Evolutionary conservation across 2,329 filamentous ascomycete genomes (phyloP).

Genomic region (Sporothrix sp.): DNA sequence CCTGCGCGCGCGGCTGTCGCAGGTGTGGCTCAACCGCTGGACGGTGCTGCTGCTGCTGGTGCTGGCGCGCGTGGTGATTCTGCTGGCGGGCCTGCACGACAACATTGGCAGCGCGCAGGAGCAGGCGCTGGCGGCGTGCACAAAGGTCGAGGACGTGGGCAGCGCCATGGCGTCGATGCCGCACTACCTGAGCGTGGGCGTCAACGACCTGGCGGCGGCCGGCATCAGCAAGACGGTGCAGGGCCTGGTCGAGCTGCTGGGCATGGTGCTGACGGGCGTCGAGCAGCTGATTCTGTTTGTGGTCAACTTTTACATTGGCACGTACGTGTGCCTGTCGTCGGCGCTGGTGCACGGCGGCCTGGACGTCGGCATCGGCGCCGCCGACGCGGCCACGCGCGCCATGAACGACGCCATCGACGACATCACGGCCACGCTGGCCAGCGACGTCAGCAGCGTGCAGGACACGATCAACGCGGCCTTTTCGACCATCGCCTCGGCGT

Average conservation of each 20-base stretch:
- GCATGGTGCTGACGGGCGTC: constrained; percentile 70
- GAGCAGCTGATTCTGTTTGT: constrained; percentile 84
- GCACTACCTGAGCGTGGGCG: constrained; percentile 79
- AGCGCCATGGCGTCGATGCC: constrained; percentile 98
- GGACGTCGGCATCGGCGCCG: constrained; percentile 47
- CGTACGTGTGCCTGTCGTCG: constrained; percentile 82
- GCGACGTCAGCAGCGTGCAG: constrained; percentile 32
- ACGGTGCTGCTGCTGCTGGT: constrained; percentile 82
- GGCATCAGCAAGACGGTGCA: constrained; percentile 73
- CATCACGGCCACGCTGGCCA: constrained; percentile 47
- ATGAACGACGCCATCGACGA: constrained; percentile 40
- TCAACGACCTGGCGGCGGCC: constrained; percentile 74
- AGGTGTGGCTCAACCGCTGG: constrained; percentile 97
- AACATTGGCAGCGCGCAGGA: constrained; percentile 66
- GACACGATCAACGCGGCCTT: constrained; percentile 48
- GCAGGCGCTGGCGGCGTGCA: constrained; percentile 82
- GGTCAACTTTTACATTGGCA: constrained; percentile 83
- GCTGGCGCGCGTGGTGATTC: constrained; percentile 68
- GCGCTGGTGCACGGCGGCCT: constrained; percentile 72
- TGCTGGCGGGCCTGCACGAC: constrained; percentile 60
- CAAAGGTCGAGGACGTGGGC: constrained; percentile 82
- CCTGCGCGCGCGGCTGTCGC: constrained; percentile 77
- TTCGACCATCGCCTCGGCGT: constrained; percentile 43
- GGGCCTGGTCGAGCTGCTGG: constrained; percentile 68
- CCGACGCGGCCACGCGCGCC: constrained; percentile 35